These are phyloP conservation scores for Phellopilus nigrolimitatus DNA, from an alignment of 1,284 basidiomycete genomes.

Conservation along the genomic window DNA sequence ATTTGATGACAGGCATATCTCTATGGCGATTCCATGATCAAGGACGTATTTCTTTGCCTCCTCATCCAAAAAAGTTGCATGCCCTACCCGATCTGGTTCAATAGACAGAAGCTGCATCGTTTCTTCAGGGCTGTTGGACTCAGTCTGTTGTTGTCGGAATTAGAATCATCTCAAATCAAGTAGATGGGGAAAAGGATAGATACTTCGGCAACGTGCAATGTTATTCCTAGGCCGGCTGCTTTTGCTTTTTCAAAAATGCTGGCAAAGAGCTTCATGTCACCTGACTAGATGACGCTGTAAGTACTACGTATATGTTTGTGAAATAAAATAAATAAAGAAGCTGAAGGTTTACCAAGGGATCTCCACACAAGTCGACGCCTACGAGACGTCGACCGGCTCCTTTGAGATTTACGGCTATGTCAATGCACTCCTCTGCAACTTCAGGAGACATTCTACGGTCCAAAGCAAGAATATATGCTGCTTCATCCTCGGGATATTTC, in stretches of 20 bases:
- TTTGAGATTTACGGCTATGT: constrained; percentile 52
- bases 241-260: constrained; percentile 52
- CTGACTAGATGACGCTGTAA: too few relatives aligned
- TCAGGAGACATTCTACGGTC: constrained; percentile 58
- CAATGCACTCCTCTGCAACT: constrained; percentile 51
- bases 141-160: constrained; percentile 38
- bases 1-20: constrained; percentile 82
- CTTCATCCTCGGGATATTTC: constrained; percentile 42
- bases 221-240: constrained; percentile 57
- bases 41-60: constrained; percentile 54
- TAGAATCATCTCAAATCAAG: neutral
- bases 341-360: constrained; percentile 44
- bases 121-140: constrained; percentile 49
- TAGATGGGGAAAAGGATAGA: neutral
- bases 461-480: constrained; percentile 65
- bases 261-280: constrained; percentile 51
- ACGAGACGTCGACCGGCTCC: constrained; percentile 59
- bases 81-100: constrained; percentile 67
- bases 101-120: constrained; percentile 61
- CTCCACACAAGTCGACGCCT: constrained; percentile 77
- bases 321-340: neutral
- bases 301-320: constrained; percentile 1
- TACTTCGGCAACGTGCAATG: constrained; percentile 81
- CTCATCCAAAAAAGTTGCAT: constrained; percentile 75
- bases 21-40: constrained; percentile 58